phyloP scores from a whole-genome alignment of 1,284 basidiomycete genomes.

The Ganoderma leucocontextum region DNA sequence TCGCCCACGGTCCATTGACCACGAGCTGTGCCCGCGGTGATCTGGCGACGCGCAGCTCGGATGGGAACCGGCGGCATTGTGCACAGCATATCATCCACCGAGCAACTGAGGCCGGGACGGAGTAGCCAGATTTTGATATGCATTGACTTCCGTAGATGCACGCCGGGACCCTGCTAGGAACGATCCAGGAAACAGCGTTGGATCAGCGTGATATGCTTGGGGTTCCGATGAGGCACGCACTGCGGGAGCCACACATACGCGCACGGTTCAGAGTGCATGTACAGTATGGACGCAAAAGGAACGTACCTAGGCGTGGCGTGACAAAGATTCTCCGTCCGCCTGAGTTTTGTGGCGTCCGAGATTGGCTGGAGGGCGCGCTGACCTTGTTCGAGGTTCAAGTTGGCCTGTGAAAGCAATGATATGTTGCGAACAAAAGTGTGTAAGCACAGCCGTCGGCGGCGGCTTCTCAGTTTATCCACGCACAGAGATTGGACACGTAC shows the following conservation, averaged over 20 bases:
- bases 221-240: neutral
- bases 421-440: neutral
- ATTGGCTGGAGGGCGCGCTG: neutral
- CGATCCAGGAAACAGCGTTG: neutral
- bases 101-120: conserved; percentile 1
- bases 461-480: neutral
- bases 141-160: no score
- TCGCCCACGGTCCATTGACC: neutral
- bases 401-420: neutral
- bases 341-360: neutral
- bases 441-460: neutral
- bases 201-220: neutral
- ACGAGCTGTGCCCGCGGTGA: neutral
- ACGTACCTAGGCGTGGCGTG: neutral
- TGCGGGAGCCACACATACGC: neutral
- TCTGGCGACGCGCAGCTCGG: neutral
- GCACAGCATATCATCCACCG: neutral
- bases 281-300: neutral
- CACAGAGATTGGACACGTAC: neutral
- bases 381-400: neutral
- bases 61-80: neutral
- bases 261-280: neutral
- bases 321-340: neutral
- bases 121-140: neutral
- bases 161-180: neutral